phyloP scores from a whole-genome alignment of 2,329 filamentous ascomycete species.

The Ilyonectria destructans region DNA sequence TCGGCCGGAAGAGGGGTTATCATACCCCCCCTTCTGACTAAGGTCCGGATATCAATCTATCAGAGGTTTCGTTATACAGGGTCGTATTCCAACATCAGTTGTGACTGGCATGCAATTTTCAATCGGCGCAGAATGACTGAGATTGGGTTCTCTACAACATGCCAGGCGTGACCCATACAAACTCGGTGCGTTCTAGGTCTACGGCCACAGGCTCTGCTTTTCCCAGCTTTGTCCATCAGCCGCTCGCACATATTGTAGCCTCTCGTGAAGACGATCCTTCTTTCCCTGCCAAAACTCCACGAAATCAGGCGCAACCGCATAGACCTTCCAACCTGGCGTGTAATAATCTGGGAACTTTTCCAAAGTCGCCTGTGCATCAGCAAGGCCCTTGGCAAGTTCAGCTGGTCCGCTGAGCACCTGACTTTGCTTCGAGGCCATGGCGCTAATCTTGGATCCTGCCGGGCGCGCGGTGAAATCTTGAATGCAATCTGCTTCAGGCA shows the following conservation, averaged over 20 bases:
- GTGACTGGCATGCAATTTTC: no score
- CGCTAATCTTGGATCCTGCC: constrained; percentile 13
- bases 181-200: not conserved
- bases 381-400: not conserved
- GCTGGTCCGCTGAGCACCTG: constrained; percentile 1
- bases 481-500: constrained; percentile 17
- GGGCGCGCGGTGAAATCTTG: constrained; percentile 27
- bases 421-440: constrained; percentile 24
- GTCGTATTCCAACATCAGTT: no score
- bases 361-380: not conserved
- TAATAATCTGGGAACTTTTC: not conserved
- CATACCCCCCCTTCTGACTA: no score
- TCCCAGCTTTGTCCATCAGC: not conserved
- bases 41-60: no score
- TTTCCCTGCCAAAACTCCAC: constrained; percentile 30
- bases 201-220: constrained; percentile 1
- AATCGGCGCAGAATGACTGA: no score
- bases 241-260: constrained; percentile 16
- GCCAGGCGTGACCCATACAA: no score
- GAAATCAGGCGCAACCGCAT: constrained; percentile 11
- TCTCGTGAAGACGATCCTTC: constrained; percentile 12
- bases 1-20: no score
- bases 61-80: no score
- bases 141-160: no score
- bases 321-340: constrained; percentile 14